phyloP scores from a whole-genome alignment of 169 alveolate species.

The Cryptosporidium ubiquitum region DNA sequence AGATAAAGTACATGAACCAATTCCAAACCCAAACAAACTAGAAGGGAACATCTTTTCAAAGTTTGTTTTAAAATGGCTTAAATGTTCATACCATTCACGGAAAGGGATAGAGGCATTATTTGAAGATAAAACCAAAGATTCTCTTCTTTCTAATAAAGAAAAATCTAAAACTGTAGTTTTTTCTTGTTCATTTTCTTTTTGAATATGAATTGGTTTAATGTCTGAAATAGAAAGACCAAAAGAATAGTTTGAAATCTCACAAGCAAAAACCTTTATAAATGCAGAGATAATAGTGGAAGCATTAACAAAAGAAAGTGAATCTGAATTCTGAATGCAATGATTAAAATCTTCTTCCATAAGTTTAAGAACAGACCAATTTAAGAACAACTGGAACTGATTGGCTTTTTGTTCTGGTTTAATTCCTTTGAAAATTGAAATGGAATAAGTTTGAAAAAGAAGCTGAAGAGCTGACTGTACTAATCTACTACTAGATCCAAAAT shows the following conservation, averaged over 20 bases:
- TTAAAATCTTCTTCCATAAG: conserved; percentile 42
- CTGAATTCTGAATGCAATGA: neutral
- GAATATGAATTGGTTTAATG: neutral
- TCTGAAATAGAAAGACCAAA: neutral
- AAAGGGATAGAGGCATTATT: conserved; percentile 70
- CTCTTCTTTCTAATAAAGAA: neutral
- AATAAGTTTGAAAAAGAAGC: conserved; percentile 74
- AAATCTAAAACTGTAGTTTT: neutral
- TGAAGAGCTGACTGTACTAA: conserved; percentile 77
- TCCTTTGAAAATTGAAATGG: conserved; percentile 58
- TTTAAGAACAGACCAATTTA: conserved; percentile 60
- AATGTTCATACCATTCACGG: conserved; percentile 75
- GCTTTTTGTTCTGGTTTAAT: conserved; percentile 75
- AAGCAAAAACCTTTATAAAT: conserved; percentile 14
- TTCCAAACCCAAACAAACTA: conserved; percentile 78
- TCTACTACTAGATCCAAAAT: conserved; percentile 79
- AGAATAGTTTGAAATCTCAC: conserved; percentile 35
- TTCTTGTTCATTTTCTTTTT: neutral
- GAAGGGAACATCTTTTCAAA: conserved; percentile 76
- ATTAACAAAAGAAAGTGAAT: conserved; percentile 6
- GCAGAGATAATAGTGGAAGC: conserved; percentile 32
- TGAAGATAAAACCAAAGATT: neutral
- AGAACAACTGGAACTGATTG: conserved; percentile 73
- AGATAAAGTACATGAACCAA: conserved; percentile 80
- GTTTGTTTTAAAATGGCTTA: conserved; percentile 72